Evolutionary conservation across 345 rosid genomes (phyloP).

Genomic region (Eucalyptus rudis): DNA sequence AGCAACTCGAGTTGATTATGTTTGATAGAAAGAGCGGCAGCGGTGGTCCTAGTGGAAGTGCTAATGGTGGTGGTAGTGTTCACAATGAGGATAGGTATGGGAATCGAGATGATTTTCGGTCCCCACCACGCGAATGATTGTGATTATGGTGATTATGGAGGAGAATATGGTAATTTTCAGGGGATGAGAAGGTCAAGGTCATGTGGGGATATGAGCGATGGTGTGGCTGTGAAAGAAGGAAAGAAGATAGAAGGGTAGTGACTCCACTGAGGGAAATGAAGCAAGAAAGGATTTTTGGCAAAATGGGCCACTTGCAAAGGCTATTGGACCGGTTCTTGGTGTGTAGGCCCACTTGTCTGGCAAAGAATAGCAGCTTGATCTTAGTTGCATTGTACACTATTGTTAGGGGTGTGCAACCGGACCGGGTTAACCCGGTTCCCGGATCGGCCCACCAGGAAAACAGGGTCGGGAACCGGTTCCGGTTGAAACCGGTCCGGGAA

Average conservation of each 20-base stretch:
- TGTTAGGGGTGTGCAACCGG: too few species aligned
- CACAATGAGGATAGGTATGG: conserved; percentile 26
- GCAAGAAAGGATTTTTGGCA: too few species aligned
- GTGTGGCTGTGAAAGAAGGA: conserved; percentile 27
- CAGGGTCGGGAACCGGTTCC: too few species aligned
- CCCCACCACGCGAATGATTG: conserved; percentile 51
- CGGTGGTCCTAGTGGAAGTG: not conserved
- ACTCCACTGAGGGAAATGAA: too few species aligned
- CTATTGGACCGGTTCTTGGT: too few species aligned
- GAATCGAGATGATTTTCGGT: conserved; percentile 35
- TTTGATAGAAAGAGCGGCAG: conserved; percentile 27
- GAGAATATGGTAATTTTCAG: conserved; percentile 21
- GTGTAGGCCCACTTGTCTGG: too few species aligned
- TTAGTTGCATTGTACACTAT: too few species aligned
- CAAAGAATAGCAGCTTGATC: too few species aligned
- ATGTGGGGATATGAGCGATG: conserved; percentile 57
- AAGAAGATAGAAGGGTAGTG: conserved; percentile 33
- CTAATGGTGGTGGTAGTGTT: conserved; percentile 7
- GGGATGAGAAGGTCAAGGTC: conserved; percentile 50
- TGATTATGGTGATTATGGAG: not conserved
- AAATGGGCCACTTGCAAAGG: too few species aligned
- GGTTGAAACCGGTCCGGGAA: too few species aligned
- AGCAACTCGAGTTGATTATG: conserved; percentile 35
- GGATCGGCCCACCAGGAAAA: too few species aligned
- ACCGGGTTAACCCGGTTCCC: too few species aligned